These are phyloP conservation scores for Daldinia vernicosa DNA, from an alignment of 495 filamentous ascomycete genomes.

Conservation along the genomic window DNA sequence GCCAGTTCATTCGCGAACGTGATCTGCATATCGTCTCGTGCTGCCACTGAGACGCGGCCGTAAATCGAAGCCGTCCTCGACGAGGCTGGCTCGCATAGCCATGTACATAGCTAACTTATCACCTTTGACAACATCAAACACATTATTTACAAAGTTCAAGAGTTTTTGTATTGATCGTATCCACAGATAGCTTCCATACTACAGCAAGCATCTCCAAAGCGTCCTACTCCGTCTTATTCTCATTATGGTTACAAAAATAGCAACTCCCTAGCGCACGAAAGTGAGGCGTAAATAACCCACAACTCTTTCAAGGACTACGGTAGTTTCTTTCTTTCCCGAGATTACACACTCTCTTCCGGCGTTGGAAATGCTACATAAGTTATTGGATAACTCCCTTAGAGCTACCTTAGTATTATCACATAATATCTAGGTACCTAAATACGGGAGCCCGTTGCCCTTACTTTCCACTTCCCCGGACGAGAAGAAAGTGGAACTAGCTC, in stretches of 20 bases:
- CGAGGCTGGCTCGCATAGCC: not conserved
- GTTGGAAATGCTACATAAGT: not conserved
- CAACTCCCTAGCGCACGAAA: not conserved
- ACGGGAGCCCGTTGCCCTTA: no score
- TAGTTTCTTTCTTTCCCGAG: no score
- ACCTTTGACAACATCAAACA: not conserved
- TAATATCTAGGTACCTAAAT: no score
- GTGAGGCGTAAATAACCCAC: not conserved
- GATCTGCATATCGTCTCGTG: not conserved
- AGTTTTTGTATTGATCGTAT: not conserved
- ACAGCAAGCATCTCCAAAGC: not conserved
- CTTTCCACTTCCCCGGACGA: no score
- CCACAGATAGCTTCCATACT: not conserved
- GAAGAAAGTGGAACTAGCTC: no score
- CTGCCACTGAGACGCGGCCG: not conserved
- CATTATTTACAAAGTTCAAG: not conserved
- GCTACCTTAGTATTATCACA: no score
- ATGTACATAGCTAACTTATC: not conserved
- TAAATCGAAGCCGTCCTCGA: not conserved
- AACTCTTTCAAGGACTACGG: not conserved
- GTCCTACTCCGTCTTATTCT: not conserved
- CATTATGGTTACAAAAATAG: not conserved
- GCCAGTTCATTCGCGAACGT: constrained; percentile 17
- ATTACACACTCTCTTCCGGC: no score
- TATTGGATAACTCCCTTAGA: no score